Base-by-base conservation (phyloP, 2,329 filamentous ascomycete genomes). In the Fusarium sp. region DNA sequence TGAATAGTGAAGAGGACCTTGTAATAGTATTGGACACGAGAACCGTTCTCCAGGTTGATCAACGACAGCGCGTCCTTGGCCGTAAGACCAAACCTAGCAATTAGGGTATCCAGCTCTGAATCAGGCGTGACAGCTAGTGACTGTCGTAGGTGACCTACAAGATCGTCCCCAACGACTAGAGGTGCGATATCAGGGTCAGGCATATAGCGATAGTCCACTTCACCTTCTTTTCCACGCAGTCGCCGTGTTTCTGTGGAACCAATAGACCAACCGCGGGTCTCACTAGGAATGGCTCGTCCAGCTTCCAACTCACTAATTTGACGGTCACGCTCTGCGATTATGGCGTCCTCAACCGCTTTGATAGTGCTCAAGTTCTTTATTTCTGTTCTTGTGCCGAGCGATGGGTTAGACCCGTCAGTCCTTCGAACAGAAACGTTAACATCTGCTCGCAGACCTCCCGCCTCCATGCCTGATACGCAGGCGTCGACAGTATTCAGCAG, bases 141-240 rank as follows among this genome's bases (percentile, higher is more conserved):
- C 1, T 79, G 71, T 21, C 80, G 81, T 15, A 98, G 83, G 67
- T 90, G 84, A 7, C 84, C 76, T 6, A 98, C 82, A 1, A 98
- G 84, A 59, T 92, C 89, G 3, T 85, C 76, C 9, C 89, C 90
- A 63, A 99, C 91, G 4, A 94, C 77, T 3, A 99, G 84, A 2
- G 96, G 94, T 0, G 88, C 87, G 15, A 99, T 85, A 76, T 99
- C 96, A 7, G 96, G 93, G 77, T 99, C 96, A 0, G 96, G 95
- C 95, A 99, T 98, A 77, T 99, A 99, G 42, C 96, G 87, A 79
- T 99, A 99, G 79, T 99, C 96, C 7, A 98, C 94, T 76, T 97
- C 95, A 47, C 96, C 96, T 79, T 98, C 96, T 79, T 99, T 99
- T 26, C 94, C 94, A 74, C 96, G 88, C 43, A 99, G 82, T 40